Base-by-base conservation (phyloP, 257 asterid genomes). In the Solanum paucissectum region DNA sequence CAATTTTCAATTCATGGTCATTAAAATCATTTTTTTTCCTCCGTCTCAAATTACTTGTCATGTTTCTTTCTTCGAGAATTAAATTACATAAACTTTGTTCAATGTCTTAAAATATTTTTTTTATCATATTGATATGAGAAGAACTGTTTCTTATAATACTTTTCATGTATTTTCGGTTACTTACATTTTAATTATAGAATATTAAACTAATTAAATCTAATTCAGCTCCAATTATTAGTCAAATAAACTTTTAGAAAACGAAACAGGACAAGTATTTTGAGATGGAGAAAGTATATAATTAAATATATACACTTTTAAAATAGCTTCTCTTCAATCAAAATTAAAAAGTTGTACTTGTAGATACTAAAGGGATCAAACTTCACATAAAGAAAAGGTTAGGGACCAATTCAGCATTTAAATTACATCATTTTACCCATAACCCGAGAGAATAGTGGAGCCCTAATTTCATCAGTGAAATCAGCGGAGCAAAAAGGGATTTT, bases 81-180 rank as follows among this genome's bases (percentile, higher is more conserved):
- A 27, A 5, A 66, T 0, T 0, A 2, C 8, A 27, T 66, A 27
- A 66, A 66, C 0, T 66, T 12, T 27, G 0, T 5, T 0, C 0
- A 66, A 12, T 0, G 0, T 71, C 16, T 32, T 32, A 1, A 68
- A 7, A 32, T 68, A 13, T 29, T 1, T 68, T 27, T 68, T 12
- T 68, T 9, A 4, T n/a, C 1, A 12, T 68, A 29, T 68, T 68
- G 3, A 68, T 29, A 68, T 29, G 21, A 68, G 11, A 68, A 27
- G 0, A 11, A 25, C 7, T 0, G 0, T 5, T n/a, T 25, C 4
- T 25, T 25, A 5, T 12, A 2, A 14, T 27, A 66, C 20, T 12
- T 66, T 12, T 27, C 5, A 13, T 13, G 13, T 0, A 68, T 13
- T 29, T 29, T 68, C 1, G 0, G 0, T 12, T 27, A 27, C 21